Percentiles rank a stretch among this genome's conserved stretches.
Evolutionary conservation across 345 rosid genomes (phyloP).

Genomic region (Rubroshorea leprosula): DNA sequence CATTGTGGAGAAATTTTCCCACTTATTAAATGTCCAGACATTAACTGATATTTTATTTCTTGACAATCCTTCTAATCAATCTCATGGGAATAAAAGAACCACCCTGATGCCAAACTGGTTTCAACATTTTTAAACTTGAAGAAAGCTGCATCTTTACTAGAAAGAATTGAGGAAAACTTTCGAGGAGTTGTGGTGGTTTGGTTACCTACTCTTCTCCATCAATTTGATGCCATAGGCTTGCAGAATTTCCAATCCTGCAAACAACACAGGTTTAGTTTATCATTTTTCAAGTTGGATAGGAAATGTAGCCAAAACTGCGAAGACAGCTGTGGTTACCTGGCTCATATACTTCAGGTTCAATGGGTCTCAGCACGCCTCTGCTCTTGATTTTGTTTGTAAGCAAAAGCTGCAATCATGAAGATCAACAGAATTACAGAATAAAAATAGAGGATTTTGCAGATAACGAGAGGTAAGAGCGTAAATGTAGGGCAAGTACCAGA

Average conservation of each 20-base stretch:
- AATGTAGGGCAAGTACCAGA: constrained; percentile 43
- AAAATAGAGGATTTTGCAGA: constrained; percentile 2
- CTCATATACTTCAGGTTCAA: constrained; percentile 72
- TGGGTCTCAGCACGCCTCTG: constrained; percentile 78
- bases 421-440: constrained; percentile 1
- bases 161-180: not conserved
- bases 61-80: not conserved
- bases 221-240: constrained; percentile 69
- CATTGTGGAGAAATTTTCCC: too few species aligned
- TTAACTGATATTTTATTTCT: too few species aligned
- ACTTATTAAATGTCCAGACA: too few species aligned
- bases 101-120: too few species aligned
- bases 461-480: not conserved
- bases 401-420: constrained; percentile 48
- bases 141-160: too few species aligned
- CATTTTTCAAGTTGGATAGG: not conserved
- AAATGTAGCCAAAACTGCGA: too few species aligned
- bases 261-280: not conserved
- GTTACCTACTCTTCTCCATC: constrained; percentile 53
- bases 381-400: constrained; percentile 70
- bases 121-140: too few species aligned
- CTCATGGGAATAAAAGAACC: too few species aligned
- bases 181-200: not conserved
- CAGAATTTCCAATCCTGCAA: constrained; percentile 72
- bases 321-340: constrained; percentile 46